Evolutionary conservation across 257 asterid species (phyloP), one percentile per base, ranked within the genome.

Genomic region (Penstemon davidsonii): DNA sequence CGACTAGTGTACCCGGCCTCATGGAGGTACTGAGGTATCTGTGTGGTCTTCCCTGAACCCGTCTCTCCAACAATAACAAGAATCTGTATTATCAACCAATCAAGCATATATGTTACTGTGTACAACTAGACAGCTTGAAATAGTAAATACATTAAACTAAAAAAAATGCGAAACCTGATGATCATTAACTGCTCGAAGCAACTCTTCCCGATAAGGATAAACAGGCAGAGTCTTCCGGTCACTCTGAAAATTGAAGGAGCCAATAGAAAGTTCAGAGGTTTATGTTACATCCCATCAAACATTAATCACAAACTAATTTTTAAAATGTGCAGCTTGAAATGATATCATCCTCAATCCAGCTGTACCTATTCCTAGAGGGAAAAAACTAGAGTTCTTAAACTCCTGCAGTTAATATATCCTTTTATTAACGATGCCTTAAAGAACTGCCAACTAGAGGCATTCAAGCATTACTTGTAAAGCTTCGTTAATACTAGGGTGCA

Each of bases 51-150:
- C 12, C 99, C 99, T 10, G 96, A 93, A 39, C 97, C 97, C 0
- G 97, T 90, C 81, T 92, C 98, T 67, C 98, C 98, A 67, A 92
- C 97, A 76, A 88, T 90, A 66, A 92, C 95, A 76, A 92, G 90
- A 80, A 92, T 96, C 97, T 90, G 80, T 49, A 69, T 45, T 53
- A 59, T 55, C 46, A 73, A 60, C 46, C 55, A 70, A 66, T 62
- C 60, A 7, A 57, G 60, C 43, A 52, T 25, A 65, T 15, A 66
- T 52, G 43, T 53, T 19, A 42, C 44, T 2, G 19, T 38, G 11
- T 33, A 33, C 41, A 68, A 40, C 38, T 60, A 68, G 36, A 58
- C 42, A 40, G 55, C 19, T 45, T 18, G 62, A 53, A 53, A 56
- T 5, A 64, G 64, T 42, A 54, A 57, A 73, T 62, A 62, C 74